These are phyloP conservation scores for Porphyrellus sp. DNA, from an alignment of 1,284 basidiomycete genomes.

Conservation along the genomic window DNA sequence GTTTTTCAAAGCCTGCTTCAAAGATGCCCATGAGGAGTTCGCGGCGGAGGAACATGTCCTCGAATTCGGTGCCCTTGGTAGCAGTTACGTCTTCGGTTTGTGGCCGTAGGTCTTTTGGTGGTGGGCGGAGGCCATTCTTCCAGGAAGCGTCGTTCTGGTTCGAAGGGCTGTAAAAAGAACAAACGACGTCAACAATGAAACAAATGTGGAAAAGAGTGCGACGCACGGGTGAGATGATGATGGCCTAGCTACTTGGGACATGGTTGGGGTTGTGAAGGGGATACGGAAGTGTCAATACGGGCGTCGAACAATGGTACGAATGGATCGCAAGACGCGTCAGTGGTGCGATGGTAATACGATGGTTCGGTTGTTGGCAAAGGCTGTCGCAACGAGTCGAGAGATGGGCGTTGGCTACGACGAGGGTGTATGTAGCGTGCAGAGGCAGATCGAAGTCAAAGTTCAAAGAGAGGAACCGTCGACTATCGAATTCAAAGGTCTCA, in stretches of 20 bases:
- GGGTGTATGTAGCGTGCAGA: conserved; percentile 12
- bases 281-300: conserved; percentile 12
- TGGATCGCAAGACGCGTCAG: conserved; percentile 24
- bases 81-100: conserved; percentile 94
- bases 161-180: conserved; percentile 21
- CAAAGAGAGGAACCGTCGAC: conserved; percentile 23
- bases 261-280: conserved; percentile 20
- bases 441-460: conserved; percentile 32
- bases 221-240: conserved; percentile 44
- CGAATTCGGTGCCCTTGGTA: conserved; percentile 90
- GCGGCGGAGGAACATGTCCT: conserved; percentile 78
- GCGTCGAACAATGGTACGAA: conserved; percentile 18
- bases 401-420: conserved; percentile 13
- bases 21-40: conserved; percentile 92
- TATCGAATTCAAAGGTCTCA: conserved; percentile 29
- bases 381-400: conserved; percentile 11
- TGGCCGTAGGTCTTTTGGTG: conserved; percentile 87
- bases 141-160: conserved; percentile 45
- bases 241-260: conserved; percentile 43
- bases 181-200: conserved; percentile 8
- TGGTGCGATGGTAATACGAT: conserved; percentile 15
- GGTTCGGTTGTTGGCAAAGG: conserved; percentile 10
- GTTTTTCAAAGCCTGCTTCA: conserved; percentile 95
- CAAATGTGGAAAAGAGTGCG: neutral
- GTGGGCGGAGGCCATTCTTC: conserved; percentile 78